Evolutionary conservation across 306 rosid genomes (phyloP), one percentile per base, ranked within the genome.

Genomic region (Pyrus betulifolia): DNA sequence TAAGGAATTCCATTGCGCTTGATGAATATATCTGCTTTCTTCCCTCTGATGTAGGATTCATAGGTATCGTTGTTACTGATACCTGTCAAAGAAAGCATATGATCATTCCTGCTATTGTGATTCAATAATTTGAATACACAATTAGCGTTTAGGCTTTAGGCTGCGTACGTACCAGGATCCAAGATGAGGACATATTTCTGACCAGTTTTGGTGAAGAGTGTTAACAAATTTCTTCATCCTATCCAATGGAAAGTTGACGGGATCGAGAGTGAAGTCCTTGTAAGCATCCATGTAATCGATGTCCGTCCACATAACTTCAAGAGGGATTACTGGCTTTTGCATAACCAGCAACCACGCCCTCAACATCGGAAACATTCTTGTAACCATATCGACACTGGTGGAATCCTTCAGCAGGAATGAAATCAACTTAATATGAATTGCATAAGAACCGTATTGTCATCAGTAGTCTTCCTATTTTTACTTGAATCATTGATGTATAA

Each of bases 251-350:
- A 88, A 94, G 87, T 94, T 90, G 67, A 91, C 71, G 55, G 95
- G 98, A 79, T 94, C 97, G 70, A 94, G 85, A 44, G 97, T 91
- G 77, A 94, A 94, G 79, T 90, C 95, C 86, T 94, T 94, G 70
- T 69, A 87, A 25, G 78, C 93, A 83, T 91, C 97, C 98, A 91
- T 94, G 87, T 91, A 91, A 83, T 94, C 97, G 80, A 94, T 91
- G 76, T 94, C 97, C 14, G 98, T 91, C 97, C 98, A 93, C 82
- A 90, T 87, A 45, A 88, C 97, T 90, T 93, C 98, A 11, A 94
- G 97, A 68, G 96, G 98, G 79, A 94, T 91, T 91, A 1, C 27
- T 15, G 15, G 93, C 88, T 80, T 89, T 88, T 67, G 93, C 83
- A 75, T 94, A 91, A 76, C 88, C 88, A 68, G 90, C 82, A 71